Evolutionary conservation across 805 yeast species (phyloP).

Genomic region (Lachancea sp.): DNA sequence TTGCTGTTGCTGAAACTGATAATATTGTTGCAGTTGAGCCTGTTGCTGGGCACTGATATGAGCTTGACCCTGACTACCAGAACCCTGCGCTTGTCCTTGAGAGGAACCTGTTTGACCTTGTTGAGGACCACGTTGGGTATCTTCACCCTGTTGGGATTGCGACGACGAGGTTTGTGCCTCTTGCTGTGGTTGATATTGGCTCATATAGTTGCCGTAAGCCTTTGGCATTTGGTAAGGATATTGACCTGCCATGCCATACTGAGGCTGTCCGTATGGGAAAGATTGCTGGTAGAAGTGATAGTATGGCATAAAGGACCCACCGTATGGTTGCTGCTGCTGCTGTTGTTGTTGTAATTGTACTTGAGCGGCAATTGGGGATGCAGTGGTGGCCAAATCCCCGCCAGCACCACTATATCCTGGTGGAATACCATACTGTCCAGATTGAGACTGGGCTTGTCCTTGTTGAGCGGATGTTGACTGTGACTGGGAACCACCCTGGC

Average conservation of each 20-base stretch:
- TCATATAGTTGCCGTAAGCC: slow-evolving; percentile 19
- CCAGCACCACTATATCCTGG: slow-evolving; percentile 25
- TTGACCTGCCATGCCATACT: slow-evolving; percentile 31
- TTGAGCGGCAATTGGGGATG: slow-evolving; percentile 24
- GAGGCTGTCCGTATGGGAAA: slow-evolving; percentile 35
- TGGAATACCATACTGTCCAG: slow-evolving; percentile 21
- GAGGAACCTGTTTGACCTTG: slow-evolving; percentile 17
- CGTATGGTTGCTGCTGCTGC: slow-evolving; percentile 26
- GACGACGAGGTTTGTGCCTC: slow-evolving; percentile 10
- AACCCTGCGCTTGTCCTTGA: slow-evolving; percentile 22
- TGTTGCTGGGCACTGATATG: slow-evolving; percentile 22
- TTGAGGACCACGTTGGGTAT: slow-evolving; percentile 14
- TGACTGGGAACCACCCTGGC: slow-evolving; percentile 14
- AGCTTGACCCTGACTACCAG: slow-evolving; percentile 22
- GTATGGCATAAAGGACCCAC: slow-evolving; percentile 33
- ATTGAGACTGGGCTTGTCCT: slow-evolving; percentile 6
- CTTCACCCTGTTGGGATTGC: slow-evolving; percentile 14
- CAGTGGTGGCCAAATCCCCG: slow-evolving; percentile 20
- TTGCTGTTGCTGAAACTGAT: slow-evolving; percentile 27
- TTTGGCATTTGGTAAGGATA: slow-evolving; percentile 30
- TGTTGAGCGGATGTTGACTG: slow-evolving; percentile 13
- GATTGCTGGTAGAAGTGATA: slow-evolving; percentile 34
- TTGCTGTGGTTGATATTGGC: slow-evolving; percentile 24
- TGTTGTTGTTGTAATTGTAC: slow-evolving; percentile 14
- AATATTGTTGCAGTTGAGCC: slow-evolving; percentile 31